Evolutionary conservation across 192 early-diverging fungal species (phyloP).

Genomic region (Linnemannia schmuckeri): DNA sequence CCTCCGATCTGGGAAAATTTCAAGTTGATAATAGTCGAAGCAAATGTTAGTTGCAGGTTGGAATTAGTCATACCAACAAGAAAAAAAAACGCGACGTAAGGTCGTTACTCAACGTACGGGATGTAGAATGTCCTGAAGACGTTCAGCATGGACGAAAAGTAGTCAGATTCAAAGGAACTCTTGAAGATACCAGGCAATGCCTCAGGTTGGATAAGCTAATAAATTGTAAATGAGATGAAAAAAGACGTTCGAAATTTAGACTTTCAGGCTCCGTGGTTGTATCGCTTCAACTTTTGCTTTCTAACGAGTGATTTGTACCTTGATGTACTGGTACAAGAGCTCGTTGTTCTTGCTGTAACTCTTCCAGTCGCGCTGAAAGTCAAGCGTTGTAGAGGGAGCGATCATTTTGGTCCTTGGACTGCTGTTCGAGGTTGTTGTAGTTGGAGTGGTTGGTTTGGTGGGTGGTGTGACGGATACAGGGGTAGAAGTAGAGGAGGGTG

Average conservation of each 20-base stretch:
- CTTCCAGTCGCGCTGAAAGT: conserved; percentile 84
- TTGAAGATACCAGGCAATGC: conserved; percentile 57
- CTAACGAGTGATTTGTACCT: conserved; percentile 54
- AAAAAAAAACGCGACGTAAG: not conserved
- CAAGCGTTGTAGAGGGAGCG: conserved; percentile 69
- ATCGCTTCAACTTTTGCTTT: not conserved
- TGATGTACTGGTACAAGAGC: conserved; percentile 70
- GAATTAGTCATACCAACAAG: not conserved
- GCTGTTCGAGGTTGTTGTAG: not conserved
- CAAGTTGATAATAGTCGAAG: not conserved
- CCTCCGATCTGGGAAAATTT: conserved; percentile 11
- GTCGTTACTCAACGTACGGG: conserved; percentile 17
- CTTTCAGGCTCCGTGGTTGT: not conserved
- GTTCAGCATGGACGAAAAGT: conserved; percentile 61
- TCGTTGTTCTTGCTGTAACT: conserved; percentile 62
- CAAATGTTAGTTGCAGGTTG: not conserved
- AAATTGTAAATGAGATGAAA: not conserved
- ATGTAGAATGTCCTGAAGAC: conserved; percentile 55
- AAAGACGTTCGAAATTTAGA: not conserved
- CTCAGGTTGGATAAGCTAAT: conserved; percentile 59
- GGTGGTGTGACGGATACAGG: not conserved
- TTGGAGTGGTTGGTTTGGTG: conserved; percentile 11
- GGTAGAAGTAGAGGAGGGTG: not conserved
- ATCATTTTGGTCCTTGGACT: conserved; percentile 11
- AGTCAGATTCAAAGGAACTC: conserved; percentile 64